A percentile compares a stretch with the other conserved stretches of the same genome.
These are phyloP conservation scores for Trichophaea hybrida DNA, from an alignment of 2,329 filamentous ascomycete species.

Conservation along the genomic window DNA sequence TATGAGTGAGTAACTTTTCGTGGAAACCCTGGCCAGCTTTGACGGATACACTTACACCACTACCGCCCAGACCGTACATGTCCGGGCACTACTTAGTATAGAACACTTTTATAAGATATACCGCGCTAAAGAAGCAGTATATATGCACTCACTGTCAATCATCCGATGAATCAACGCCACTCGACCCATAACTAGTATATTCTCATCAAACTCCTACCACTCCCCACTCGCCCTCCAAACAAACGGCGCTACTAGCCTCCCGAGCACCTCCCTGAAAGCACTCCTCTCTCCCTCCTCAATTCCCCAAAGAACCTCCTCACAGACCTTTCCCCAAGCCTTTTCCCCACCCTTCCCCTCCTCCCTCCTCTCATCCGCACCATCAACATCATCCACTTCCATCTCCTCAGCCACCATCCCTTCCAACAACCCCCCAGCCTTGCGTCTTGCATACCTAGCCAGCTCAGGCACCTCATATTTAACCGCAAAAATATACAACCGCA, in stretches of 20 bases:
- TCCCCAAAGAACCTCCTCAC: not conserved
- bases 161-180: too few relatives aligned
- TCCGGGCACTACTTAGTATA: too few relatives aligned
- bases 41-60: too few relatives aligned
- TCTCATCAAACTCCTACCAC: not conserved
- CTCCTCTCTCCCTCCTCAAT: constrained; percentile 1
- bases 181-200: too few relatives aligned
- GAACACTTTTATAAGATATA: too few relatives aligned
- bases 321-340: not conserved
- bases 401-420: not conserved
- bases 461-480: not conserved
- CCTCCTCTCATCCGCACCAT: not conserved
- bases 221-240: not conserved
- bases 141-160: too few relatives aligned
- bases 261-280: constrained; percentile 1
- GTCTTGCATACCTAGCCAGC: not conserved
- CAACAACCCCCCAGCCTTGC: not conserved
- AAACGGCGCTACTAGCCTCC: not conserved
- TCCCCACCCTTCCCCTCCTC: not conserved
- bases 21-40: too few relatives aligned
- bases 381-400: not conserved
- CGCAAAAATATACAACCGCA: not conserved
- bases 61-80: too few relatives aligned
- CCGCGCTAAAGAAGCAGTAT: too few relatives aligned
- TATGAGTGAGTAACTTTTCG: too few relatives aligned